Conservation (phyloP, 2,329 filamentous ascomycete species). For the Colletotrichum sp. region DNA sequence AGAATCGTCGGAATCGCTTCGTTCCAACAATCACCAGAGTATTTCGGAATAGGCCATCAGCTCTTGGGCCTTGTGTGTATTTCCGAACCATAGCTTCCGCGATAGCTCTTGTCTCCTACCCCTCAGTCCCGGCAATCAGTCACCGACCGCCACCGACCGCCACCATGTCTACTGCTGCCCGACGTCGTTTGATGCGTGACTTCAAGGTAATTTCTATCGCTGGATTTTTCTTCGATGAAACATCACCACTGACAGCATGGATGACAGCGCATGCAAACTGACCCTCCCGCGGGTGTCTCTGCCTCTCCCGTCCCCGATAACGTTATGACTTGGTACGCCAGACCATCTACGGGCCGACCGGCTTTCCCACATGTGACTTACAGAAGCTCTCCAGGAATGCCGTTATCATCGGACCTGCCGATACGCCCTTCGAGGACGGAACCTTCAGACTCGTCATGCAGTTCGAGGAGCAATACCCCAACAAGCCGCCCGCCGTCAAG, state of each 20-base stretch:
- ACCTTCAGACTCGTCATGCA: slow-evolving; percentile 99
- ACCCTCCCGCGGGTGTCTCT: slow-evolving; percentile 95
- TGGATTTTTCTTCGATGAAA: neutral
- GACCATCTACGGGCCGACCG: neutral
- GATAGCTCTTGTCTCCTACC: neutral
- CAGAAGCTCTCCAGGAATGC: slow-evolving; percentile 74
- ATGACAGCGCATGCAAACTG: slow-evolving; percentile 93
- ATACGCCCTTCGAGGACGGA: slow-evolving; percentile 97
- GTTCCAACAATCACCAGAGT: neutral
- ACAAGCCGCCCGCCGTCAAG: slow-evolving; percentile 96
- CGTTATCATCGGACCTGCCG: slow-evolving; percentile 95
- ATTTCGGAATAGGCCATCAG: neutral
- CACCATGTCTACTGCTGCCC: slow-evolving; percentile 84
- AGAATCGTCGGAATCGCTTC: neutral
- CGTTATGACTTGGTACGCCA: slow-evolving; percentile 88
- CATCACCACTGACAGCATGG: neutral
- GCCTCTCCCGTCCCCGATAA: slow-evolving; percentile 96
- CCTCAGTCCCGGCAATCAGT: slow-evolving; percentile 6
- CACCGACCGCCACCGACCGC: slow-evolving; percentile 23
- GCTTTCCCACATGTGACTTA: neutral
- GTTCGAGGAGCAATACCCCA: slow-evolving; percentile 98
- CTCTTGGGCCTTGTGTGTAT: neutral
- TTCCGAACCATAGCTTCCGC: neutral
- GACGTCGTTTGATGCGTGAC: slow-evolving; percentile 97
- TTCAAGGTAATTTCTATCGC: slow-evolving; percentile 76